Conservation (phyloP, 192 early-diverging fungal species). For the Funneliformis mosseae region DNA sequence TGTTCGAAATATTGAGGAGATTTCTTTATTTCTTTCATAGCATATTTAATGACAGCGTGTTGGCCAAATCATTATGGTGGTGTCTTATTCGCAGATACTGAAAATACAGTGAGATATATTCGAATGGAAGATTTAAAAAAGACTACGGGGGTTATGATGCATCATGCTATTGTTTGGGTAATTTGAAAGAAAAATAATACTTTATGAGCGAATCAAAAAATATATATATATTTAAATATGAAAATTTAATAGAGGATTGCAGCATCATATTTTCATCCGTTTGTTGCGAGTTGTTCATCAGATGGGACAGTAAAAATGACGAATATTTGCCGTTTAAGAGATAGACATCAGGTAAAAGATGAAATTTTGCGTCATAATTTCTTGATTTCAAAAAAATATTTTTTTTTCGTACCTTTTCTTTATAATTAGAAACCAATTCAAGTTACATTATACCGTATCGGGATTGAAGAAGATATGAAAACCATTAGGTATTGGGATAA, state of each 20-base stretch:
- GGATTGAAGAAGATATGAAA: conserved; percentile 2
- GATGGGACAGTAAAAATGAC: conserved; percentile 28
- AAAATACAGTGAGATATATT: conserved; percentile 27
- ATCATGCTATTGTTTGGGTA: conserved; percentile 24
- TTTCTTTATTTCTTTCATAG: too few relatives aligned
- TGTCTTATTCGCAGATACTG: conserved; percentile 23
- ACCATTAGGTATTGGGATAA: conserved; percentile 13
- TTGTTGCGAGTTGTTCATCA: conserved; percentile 29
- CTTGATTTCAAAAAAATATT: background rate
- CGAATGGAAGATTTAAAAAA: conserved; percentile 32
- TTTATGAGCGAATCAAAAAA: background rate
- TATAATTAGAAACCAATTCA: conserved; percentile 26
- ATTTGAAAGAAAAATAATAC: background rate
- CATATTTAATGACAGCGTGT: background rate
- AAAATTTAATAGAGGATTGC: background rate
- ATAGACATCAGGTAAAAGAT: conserved; percentile 17
- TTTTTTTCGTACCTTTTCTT: background rate
- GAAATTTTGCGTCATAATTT: background rate
- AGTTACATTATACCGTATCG: conserved; percentile 25
- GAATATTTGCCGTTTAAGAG: conserved; percentile 34
- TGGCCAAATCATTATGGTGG: conserved; percentile 30
- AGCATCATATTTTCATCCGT: conserved; percentile 28
- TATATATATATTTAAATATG: background rate
- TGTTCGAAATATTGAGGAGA: background rate
- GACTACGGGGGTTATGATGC: conserved; percentile 25